A percentile compares a stretch with the other conserved stretches of the same genome.
Evolutionary conservation across 1,284 basidiomycete genomes (phyloP).

Genomic region (Leccinum subspadiceum): DNA sequence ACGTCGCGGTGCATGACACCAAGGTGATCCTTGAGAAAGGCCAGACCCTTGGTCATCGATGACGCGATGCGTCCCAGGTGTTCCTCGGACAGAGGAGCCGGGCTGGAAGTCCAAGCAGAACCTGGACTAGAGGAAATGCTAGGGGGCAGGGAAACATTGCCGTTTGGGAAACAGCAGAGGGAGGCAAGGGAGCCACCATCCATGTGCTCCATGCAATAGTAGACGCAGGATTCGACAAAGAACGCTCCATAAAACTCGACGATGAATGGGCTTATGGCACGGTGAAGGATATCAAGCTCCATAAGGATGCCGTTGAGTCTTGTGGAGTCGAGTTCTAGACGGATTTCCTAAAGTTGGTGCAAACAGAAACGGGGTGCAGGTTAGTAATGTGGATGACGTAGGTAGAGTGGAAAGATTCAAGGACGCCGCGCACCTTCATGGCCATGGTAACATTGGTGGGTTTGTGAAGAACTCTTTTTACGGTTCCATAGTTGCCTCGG

Average conservation of each 20-base stretch:
- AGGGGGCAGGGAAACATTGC: constrained; percentile 36
- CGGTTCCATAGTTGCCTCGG: constrained; percentile 95
- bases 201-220: constrained; percentile 99
- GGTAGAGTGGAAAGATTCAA: background rate
- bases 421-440: constrained; percentile 76
- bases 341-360: constrained; percentile 76
- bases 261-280: constrained; percentile 87
- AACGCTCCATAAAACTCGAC: constrained; percentile 99
- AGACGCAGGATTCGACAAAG: constrained; percentile 97
- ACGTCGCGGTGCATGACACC: constrained; percentile 98
- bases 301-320: constrained; percentile 97
- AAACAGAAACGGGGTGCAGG: constrained; percentile 10
- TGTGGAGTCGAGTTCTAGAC: constrained; percentile 92
- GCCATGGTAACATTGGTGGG: constrained; percentile 97
- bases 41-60: constrained; percentile 86
- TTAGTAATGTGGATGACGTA: constrained; percentile 6
- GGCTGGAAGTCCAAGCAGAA: constrained; percentile 35
- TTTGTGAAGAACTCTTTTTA: constrained; percentile 92
- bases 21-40: constrained; percentile 94
- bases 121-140: constrained; percentile 33
- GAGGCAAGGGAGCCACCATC: constrained; percentile 94
- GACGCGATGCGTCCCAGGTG: constrained; percentile 78
- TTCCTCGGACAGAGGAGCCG: constrained; percentile 32
- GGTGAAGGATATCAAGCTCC: constrained; percentile 97
- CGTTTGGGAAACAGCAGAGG: constrained; percentile 47